Evolutionary conservation across 257 asterid genomes (phyloP).

Genomic region (Linderniella brevidens): DNA sequence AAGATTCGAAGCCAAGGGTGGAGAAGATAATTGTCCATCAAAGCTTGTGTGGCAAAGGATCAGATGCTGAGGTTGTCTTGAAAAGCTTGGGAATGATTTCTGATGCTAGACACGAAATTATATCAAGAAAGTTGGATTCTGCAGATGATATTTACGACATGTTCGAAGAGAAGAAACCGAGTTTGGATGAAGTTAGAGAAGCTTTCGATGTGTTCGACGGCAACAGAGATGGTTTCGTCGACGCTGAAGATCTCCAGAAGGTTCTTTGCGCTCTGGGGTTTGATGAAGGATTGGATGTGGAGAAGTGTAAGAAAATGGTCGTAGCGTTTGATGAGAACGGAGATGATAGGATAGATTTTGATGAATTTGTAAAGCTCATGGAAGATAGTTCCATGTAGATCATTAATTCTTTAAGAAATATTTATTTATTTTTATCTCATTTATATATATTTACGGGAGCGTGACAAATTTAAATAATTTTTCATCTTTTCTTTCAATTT

Average conservation of each 20-base stretch:
- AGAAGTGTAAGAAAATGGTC: slow-evolving; percentile 58
- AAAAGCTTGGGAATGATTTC: slow-evolving; percentile 32
- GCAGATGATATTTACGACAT: slow-evolving; percentile 14
- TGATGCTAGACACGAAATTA: slow-evolving; percentile 9
- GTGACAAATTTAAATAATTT: no score
- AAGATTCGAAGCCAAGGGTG: background rate
- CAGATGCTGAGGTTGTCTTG: slow-evolving; percentile 34
- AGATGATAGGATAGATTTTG: slow-evolving; percentile 48
- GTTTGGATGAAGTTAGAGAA: slow-evolving; percentile 34
- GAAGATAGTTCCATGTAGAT: slow-evolving; percentile 12
- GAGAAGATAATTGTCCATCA: slow-evolving; percentile 7
- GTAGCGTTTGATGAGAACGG: slow-evolving; percentile 40
- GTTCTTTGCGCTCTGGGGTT: slow-evolving; percentile 42
- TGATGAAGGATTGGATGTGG: slow-evolving; percentile 27
- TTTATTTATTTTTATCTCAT: no score
- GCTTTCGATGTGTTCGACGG: slow-evolving; percentile 62
- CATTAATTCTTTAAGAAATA: no score
- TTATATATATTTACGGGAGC: no score
- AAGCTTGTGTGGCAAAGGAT: slow-evolving; percentile 16
- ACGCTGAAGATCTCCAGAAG: slow-evolving; percentile 48
- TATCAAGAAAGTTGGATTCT: slow-evolving; percentile 11
- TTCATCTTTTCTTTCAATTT: no score
- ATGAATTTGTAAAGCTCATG: slow-evolving; percentile 38
- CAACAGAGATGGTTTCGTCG: slow-evolving; percentile 62
- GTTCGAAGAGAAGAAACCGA: slow-evolving; percentile 32